Conservation (phyloP, 1,284 basidiomycete genomes). For the Prillingera fragicola region DNA sequence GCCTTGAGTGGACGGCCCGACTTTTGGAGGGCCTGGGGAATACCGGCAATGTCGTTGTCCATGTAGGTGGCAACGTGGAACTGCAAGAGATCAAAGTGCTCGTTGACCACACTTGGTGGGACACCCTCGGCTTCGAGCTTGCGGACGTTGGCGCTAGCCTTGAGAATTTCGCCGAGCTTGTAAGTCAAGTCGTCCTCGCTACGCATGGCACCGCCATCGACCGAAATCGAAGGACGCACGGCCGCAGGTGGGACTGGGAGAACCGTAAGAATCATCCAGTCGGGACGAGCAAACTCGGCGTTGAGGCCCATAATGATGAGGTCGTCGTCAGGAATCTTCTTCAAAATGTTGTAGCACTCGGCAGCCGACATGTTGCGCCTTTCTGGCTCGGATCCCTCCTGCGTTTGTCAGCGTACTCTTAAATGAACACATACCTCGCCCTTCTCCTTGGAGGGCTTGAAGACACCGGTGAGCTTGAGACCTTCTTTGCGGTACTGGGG, state of each 20-base stretch:
- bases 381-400: slow-evolving; percentile 80
- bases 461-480: slow-evolving; percentile 90
- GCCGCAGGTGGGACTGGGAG: slow-evolving; percentile 97
- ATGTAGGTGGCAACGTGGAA: slow-evolving; percentile 99
- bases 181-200: slow-evolving; percentile 99
- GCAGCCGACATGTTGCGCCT: slow-evolving; percentile 80
- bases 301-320: slow-evolving; percentile 88
- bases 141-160: slow-evolving; percentile 85
- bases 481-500: slow-evolving; percentile 92
- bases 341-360: slow-evolving; percentile 86
- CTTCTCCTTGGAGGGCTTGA: slow-evolving; percentile 82
- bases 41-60: slow-evolving; percentile 99
- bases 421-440: slow-evolving; percentile 56
- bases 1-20: slow-evolving; percentile 97
- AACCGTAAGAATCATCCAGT: slow-evolving; percentile 99
- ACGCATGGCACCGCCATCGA: slow-evolving; percentile 91
- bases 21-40: slow-evolving; percentile 95
- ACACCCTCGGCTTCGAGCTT: slow-evolving; percentile 95
- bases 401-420: not conserved
- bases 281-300: slow-evolving; percentile 91
- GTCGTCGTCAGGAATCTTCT: slow-evolving; percentile 87
- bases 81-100: slow-evolving; percentile 95
- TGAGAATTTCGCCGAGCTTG: slow-evolving; percentile 96
- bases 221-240: slow-evolving; percentile 93
- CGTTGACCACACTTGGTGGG: slow-evolving; percentile 89